Conservation (phyloP, 2,329 filamentous ascomycete genomes). For the Hypoxylon sp. region DNA sequence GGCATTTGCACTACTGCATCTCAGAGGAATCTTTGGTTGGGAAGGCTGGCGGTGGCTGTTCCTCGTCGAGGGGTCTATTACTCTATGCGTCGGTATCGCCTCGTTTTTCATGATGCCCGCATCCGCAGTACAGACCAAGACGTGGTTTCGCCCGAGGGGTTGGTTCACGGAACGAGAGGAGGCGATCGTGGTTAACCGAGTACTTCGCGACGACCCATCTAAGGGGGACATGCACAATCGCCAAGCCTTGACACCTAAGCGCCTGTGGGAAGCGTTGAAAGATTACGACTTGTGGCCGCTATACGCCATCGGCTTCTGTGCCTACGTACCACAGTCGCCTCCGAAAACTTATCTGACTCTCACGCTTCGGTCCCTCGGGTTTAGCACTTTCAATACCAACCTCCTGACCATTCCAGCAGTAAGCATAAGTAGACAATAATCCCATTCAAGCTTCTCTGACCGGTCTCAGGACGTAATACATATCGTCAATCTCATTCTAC, state of each 20-base stretch:
- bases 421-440: conserved; percentile 35
- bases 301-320: conserved; percentile 63
- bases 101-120: conserved; percentile 67
- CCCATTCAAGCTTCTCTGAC: conserved; percentile 53
- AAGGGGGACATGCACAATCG: conserved; percentile 71
- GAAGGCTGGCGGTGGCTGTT: conserved; percentile 64
- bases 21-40: conserved; percentile 55
- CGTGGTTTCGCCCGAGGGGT: conserved; percentile 62
- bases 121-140: conserved; percentile 61
- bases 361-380: conserved; percentile 63
- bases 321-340: conserved; percentile 63
- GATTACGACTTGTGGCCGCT: conserved; percentile 70
- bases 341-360: conserved; percentile 65
- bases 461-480: conserved; percentile 59
- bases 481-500: conserved; percentile 63
- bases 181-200: conserved; percentile 69
- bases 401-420: conserved; percentile 67
- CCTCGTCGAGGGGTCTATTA: conserved; percentile 68
- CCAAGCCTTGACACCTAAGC: conserved; percentile 62
- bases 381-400: conserved; percentile 67
- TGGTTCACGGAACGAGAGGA: conserved; percentile 71
- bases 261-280: conserved; percentile 62
- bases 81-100: conserved; percentile 61
- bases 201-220: conserved; percentile 67
- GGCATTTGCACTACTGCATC: conserved; percentile 54